phyloP scores from a whole-genome alignment of 228 moss, liverwort and hornwort species.

The Sphagnum fallax region DNA sequence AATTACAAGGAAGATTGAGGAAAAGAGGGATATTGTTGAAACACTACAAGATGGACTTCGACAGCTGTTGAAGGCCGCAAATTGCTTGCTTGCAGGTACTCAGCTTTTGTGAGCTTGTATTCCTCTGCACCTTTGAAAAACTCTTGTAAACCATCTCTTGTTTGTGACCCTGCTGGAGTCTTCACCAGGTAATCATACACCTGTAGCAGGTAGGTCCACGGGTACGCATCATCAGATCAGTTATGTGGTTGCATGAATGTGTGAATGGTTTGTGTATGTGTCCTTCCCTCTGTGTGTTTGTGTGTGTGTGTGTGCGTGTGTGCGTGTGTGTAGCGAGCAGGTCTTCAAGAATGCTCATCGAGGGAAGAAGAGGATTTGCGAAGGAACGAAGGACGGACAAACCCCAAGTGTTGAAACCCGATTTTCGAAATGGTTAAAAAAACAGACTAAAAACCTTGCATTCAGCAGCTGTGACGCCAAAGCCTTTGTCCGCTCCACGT shows the following conservation, averaged over 20 bases:
- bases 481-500: constrained; percentile 77
- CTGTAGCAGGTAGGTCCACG: constrained; percentile 8
- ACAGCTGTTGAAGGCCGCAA: constrained; percentile 83
- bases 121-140: constrained; percentile 48
- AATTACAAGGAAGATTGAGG: no score
- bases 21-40: neutral
- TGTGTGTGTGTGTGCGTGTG: neutral
- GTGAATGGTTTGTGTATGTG: neutral
- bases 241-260: neutral
- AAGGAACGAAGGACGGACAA: neutral
- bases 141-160: constrained; percentile 31
- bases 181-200: constrained; percentile 73
- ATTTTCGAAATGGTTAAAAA: neutral
- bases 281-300: neutral
- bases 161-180: constrained; percentile 85
- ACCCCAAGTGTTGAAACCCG: no score
- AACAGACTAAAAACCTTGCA: constrained; percentile 34
- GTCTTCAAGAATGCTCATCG: neutral
- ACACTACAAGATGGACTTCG: constrained; percentile 80
- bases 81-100: constrained; percentile 76
- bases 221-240: neutral
- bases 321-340: no score
- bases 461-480: constrained; percentile 59
- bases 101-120: constrained; percentile 78
- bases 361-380: neutral